These are phyloP conservation scores for Ustilago shanxiensis DNA, from an alignment of 1,284 basidiomycete species.

Conservation along the genomic window DNA sequence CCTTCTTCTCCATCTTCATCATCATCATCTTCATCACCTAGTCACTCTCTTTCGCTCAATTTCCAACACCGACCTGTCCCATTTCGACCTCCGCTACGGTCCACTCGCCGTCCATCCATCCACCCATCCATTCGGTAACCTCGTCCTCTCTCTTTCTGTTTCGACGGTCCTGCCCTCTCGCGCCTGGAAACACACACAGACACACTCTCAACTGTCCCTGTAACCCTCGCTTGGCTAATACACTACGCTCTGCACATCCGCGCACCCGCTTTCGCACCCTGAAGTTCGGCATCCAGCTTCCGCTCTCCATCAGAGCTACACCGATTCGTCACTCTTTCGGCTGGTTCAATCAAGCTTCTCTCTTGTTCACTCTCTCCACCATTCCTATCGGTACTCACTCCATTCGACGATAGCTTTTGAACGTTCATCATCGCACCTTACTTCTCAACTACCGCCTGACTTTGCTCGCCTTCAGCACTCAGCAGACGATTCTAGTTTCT, in stretches of 20 bases:
- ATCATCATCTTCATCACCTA: slow-evolving; percentile 9
- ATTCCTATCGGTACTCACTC: slow-evolving; percentile 5
- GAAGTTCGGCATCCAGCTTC: slow-evolving; percentile 11
- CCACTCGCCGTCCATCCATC: slow-evolving; percentile 26
- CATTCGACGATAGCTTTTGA: neutral
- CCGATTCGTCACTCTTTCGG: slow-evolving; percentile 2
- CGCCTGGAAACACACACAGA: neutral
- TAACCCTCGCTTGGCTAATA: neutral
- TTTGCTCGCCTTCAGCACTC: no score
- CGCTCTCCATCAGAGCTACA: neutral
- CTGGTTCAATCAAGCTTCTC: neutral
- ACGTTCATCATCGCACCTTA: neutral
- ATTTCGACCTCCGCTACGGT: slow-evolving; percentile 28
- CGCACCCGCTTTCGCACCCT: neutral
- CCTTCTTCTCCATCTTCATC: neutral
- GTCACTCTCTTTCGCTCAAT: slow-evolving; percentile 1
- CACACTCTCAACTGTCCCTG: no score
- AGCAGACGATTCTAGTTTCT: no score
- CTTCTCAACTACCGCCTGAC: neutral
- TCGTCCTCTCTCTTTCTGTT: neutral
- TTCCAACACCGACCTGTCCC: slow-evolving; percentile 31
- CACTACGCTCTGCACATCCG: neutral
- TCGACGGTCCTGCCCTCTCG: neutral
- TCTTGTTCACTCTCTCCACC: slow-evolving; percentile 1
- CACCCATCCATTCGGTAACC: neutral